Conservation (phyloP, 2,329 filamentous ascomycete species). For the Emergomyces pasteurianus region DNA sequence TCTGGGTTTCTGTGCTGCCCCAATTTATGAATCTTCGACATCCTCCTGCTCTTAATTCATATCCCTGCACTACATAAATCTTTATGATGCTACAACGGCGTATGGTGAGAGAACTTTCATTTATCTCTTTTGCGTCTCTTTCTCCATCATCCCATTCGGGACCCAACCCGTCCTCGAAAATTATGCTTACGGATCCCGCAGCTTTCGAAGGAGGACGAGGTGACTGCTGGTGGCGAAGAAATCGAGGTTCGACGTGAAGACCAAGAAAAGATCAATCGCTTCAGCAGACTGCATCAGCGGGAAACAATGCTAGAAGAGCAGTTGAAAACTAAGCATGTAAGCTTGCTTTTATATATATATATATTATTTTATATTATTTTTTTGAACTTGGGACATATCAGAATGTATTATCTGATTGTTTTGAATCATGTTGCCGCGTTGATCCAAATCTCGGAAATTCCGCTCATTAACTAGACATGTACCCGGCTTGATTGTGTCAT, state of each 20-base stretch:
- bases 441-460: background rate
- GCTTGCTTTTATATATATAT: conserved; percentile 19
- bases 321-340: conserved; percentile 64
- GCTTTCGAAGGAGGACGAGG: conserved; percentile 92
- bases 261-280: conserved; percentile 97
- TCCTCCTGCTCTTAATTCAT: background rate
- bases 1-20: background rate
- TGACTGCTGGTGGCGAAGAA: conserved; percentile 58
- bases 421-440: background rate
- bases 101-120: conserved; percentile 4
- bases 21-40: background rate
- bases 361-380: background rate
- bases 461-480: too few relatives aligned
- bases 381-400: background rate
- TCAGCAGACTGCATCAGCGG: conserved; percentile 85
- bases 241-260: conserved; percentile 91
- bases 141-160: too few relatives aligned
- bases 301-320: conserved; percentile 70
- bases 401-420: background rate
- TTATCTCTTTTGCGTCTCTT: too few relatives aligned
- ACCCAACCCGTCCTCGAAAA: too few relatives aligned
- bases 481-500: too few relatives aligned
- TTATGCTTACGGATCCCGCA: conserved; percentile 29
- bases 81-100: conserved; percentile 1
- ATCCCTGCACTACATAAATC: background rate